phyloP scores from a whole-genome alignment of 2,329 filamentous ascomycete genomes.

The Myriangium duriaei region DNA sequence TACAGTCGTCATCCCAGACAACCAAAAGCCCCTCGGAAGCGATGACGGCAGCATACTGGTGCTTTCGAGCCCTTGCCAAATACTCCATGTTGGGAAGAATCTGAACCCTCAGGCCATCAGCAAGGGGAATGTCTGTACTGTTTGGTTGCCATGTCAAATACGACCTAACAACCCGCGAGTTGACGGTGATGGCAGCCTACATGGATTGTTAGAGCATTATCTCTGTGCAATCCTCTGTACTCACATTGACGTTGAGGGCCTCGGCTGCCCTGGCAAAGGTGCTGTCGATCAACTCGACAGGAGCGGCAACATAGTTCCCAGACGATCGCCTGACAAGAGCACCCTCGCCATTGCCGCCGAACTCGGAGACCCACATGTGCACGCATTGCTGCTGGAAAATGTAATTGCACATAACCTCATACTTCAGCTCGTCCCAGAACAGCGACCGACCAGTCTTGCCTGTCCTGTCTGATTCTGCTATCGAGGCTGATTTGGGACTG shows the following conservation, averaged over 20 bases:
- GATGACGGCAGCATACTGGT: slow-evolving; percentile 71
- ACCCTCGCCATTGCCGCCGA: slow-evolving; percentile 55
- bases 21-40: slow-evolving; percentile 57
- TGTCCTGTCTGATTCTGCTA: slow-evolving; percentile 15
- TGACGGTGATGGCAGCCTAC: slow-evolving; percentile 67
- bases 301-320: slow-evolving; percentile 61
- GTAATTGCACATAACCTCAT: slow-evolving; percentile 75
- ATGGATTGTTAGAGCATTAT: slow-evolving; percentile 15
- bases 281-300: slow-evolving; percentile 50
- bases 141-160: slow-evolving; percentile 62
- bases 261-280: slow-evolving; percentile 52
- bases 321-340: slow-evolving; percentile 58
- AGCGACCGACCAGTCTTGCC: slow-evolving; percentile 12
- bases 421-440: slow-evolving; percentile 59
- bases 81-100: slow-evolving; percentile 61
- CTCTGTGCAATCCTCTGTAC: too few species aligned
- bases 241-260: slow-evolving; percentile 57
- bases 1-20: slow-evolving; percentile 72
- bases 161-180: slow-evolving; percentile 66
- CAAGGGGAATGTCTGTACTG: slow-evolving; percentile 60
- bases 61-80: slow-evolving; percentile 57
- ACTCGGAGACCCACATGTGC: slow-evolving; percentile 60
- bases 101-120: slow-evolving; percentile 68
- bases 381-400: slow-evolving; percentile 69
- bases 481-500: slow-evolving; percentile 27